A percentile compares a stretch with the other conserved stretches of the same genome.
Conservation (phyloP, 1,284 basidiomycete genomes). For the Trichosporon asahii region DNA sequence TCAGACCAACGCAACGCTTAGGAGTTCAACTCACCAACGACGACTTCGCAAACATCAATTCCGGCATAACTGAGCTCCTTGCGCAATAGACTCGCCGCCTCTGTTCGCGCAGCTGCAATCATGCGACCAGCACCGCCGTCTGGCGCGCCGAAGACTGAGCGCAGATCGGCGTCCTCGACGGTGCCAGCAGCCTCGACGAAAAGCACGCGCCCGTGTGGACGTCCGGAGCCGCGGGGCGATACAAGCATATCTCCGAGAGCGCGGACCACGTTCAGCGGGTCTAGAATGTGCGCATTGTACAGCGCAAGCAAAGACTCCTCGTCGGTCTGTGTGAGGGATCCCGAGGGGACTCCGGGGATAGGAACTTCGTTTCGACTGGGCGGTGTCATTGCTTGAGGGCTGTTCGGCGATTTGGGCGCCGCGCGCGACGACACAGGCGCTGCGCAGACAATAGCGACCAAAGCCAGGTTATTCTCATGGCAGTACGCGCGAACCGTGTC, state of each 20-base stretch:
- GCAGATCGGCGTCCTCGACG: slow-evolving; percentile 20
- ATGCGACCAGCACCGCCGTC: slow-evolving; percentile 25
- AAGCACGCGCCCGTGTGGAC: slow-evolving; percentile 32
- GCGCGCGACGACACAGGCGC: slow-evolving; percentile 12
- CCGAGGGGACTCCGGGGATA: slow-evolving; percentile 17
- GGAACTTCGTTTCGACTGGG: background rate
- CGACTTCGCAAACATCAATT: slow-evolving; percentile 44
- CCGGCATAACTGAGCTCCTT: slow-evolving; percentile 32
- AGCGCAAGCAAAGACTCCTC: slow-evolving; percentile 37
- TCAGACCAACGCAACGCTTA: background rate
- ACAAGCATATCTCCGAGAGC: slow-evolving; percentile 40
- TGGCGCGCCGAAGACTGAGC: background rate
- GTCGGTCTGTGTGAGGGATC: slow-evolving; percentile 29
- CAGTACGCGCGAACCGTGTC: slow-evolving; percentile 47
- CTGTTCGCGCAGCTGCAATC: slow-evolving; percentile 32
- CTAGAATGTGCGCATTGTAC: slow-evolving; percentile 39
- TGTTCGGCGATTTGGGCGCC: background rate
- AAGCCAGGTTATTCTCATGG: slow-evolving; percentile 34
- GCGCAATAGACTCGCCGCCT: slow-evolving; percentile 33
- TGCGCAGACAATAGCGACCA: slow-evolving; percentile 39
- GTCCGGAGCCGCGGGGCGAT: slow-evolving; percentile 9
- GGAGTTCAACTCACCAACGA: slow-evolving; percentile 36
- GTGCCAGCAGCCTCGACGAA: slow-evolving; percentile 42
- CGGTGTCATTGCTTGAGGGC: background rate
- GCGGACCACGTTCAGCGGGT: slow-evolving; percentile 38